These are phyloP conservation scores for Solanum etuberosum DNA, from an alignment of 257 asterid species.

Conservation along the genomic window DNA sequence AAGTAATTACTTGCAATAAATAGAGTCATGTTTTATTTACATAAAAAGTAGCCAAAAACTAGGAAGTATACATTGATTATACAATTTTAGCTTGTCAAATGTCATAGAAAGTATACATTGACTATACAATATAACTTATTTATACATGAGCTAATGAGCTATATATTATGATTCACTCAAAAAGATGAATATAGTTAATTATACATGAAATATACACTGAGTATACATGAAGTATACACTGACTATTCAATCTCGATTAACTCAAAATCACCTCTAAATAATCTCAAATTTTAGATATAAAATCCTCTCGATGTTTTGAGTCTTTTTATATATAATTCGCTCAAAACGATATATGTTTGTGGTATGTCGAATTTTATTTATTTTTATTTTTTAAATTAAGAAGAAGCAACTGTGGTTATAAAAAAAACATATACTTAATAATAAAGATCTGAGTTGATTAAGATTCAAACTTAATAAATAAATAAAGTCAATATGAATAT, in stretches of 20 bases:
- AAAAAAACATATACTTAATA: neutral
- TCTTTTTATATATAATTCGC: neutral
- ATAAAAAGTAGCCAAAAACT: neutral
- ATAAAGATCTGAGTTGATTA: neutral
- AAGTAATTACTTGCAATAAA: no score
- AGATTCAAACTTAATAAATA: neutral
- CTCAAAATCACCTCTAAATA: neutral
- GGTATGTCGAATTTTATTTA: accelerated
- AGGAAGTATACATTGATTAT: neutral
- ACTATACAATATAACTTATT: neutral
- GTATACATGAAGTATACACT: neutral
- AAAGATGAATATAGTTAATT: no score
- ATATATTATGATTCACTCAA: neutral
- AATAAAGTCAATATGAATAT: neutral
- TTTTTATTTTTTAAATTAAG: no score
- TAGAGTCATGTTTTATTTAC: neutral
- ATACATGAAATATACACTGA: neutral
- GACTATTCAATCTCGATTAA: neutral
- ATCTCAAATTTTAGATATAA: neutral
- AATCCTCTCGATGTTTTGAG: no score
- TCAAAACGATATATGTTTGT: no score
- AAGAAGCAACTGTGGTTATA: neutral
- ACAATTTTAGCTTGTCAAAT: neutral
- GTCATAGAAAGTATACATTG: neutral
- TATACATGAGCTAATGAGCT: neutral